phyloP scores from a whole-genome alignment of 495 filamentous ascomycete species.

The Hypomontagnella submonticulosa region DNA sequence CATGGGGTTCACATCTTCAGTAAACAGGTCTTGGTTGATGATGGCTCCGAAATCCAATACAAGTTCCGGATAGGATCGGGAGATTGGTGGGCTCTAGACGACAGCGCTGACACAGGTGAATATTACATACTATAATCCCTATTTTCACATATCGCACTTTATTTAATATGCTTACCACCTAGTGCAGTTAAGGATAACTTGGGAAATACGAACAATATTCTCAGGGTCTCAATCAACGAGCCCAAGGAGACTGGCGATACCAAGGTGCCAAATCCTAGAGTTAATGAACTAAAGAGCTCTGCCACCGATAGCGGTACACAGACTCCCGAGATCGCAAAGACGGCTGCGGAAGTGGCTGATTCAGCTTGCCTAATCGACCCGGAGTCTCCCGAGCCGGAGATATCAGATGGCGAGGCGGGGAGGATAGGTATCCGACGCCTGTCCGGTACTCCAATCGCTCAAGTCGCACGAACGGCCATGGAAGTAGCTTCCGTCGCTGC shows the following conservation, averaged over 20 bases:
- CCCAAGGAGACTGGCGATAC: conserved; percentile 4
- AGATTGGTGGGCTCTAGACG: conserved; percentile 74
- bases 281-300: conserved; percentile 6
- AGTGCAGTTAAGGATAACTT: conserved; percentile 63
- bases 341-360: conserved; percentile 62
- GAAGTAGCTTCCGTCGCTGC: conserved; percentile 44
- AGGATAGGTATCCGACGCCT: conserved; percentile 33
- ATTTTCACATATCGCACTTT: too few relatives aligned
- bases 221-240: conserved; percentile 52
- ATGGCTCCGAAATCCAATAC: conserved; percentile 69
- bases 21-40: conserved; percentile 58
- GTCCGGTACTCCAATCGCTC: conserved; percentile 30
- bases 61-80: conserved; percentile 73
- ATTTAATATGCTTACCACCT: conserved; percentile 11
- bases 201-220: conserved; percentile 69
- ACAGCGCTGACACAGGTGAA: conserved; percentile 63
- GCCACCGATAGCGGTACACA: conserved; percentile 8
- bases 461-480: conserved; percentile 43
- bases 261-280: conserved; percentile 6
- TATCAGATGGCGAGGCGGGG: conserved; percentile 47
- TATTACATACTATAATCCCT: not conserved
- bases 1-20: conserved; percentile 57
- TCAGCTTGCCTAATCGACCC: conserved; percentile 49
- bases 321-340: conserved; percentile 49
- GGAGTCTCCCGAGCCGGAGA: conserved; percentile 35